phyloP scores from a whole-genome alignment of 306 rosid genomes.

The Lathyrus aphaca region DNA sequence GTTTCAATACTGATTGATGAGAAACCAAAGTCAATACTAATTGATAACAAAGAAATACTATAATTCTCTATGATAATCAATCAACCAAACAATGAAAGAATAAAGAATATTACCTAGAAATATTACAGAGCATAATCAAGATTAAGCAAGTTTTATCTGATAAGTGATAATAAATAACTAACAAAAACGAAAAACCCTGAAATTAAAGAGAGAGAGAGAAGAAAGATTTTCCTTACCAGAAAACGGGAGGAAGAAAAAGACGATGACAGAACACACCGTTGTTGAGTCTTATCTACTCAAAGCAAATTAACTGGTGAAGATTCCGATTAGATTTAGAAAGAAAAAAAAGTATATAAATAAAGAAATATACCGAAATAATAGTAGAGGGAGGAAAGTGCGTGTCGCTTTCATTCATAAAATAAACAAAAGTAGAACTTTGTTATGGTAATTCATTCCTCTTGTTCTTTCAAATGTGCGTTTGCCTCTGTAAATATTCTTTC shows the following conservation, averaged over 20 bases:
- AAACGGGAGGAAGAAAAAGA: slow-evolving; percentile 36
- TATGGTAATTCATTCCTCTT: not conserved
- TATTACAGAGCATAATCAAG: slow-evolving; percentile 26
- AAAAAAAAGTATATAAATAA: not conserved
- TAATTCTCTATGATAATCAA: slow-evolving; percentile 39
- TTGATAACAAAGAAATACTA: slow-evolving; percentile 20
- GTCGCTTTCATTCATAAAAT: not conserved
- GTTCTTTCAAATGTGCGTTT: no score
- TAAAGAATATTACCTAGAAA: slow-evolving; percentile 8
- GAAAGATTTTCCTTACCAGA: slow-evolving; percentile 38
- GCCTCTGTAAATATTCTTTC: no score
- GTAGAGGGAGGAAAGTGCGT: not conserved
- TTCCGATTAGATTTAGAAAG: slow-evolving; percentile 45
- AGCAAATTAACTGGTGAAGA: slow-evolving; percentile 54
- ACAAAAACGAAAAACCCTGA: not conserved
- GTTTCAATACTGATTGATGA: slow-evolving; percentile 11
- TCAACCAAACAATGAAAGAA: slow-evolving; percentile 38
- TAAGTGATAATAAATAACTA: slow-evolving; percentile 26
- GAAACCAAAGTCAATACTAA: slow-evolving; percentile 24
- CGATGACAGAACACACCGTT: slow-evolving; percentile 39
- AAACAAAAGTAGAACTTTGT: not conserved
- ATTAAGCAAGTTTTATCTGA: slow-evolving; percentile 20
- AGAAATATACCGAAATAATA: not conserved
- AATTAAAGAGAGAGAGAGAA: slow-evolving; percentile 21
- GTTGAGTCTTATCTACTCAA: slow-evolving; percentile 63